These are phyloP conservation scores for Uronychia binucleata DNA, from an alignment of 73 alveolate species.

Conservation along the genomic window DNA sequence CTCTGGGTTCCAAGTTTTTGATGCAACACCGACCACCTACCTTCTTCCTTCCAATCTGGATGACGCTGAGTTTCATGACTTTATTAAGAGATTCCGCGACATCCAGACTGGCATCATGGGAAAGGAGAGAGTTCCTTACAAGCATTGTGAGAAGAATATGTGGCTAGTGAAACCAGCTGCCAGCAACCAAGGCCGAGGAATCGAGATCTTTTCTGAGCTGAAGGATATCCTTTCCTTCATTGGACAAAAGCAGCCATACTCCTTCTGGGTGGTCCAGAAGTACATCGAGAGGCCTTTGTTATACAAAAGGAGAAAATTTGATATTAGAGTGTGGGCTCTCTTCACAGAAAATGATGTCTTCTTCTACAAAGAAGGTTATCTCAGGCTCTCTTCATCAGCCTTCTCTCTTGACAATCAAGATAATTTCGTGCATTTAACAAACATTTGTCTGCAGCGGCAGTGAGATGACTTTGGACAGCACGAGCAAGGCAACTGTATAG, in stretches of 20 bases:
- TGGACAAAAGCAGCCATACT: no score
- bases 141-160: slow-evolving; percentile 65
- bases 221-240: slow-evolving; percentile 55
- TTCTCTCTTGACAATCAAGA: slow-evolving; percentile 64
- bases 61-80: slow-evolving; percentile 41
- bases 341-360: slow-evolving; percentile 62
- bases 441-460: slow-evolving; percentile 82
- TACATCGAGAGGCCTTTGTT: slow-evolving; percentile 81
- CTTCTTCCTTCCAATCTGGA: slow-evolving; percentile 50
- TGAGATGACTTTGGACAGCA: slow-evolving; percentile 69
- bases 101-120: slow-evolving; percentile 1
- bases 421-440: slow-evolving; percentile 86
- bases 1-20: slow-evolving; percentile 50
- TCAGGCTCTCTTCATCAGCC: slow-evolving; percentile 35
- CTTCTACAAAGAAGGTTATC: slow-evolving; percentile 54
- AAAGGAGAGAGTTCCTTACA: slow-evolving; percentile 51
- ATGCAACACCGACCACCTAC: slow-evolving; percentile 68
- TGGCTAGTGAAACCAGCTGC: slow-evolving; percentile 76
- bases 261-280: slow-evolving; percentile 75
- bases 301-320: slow-evolving; percentile 84
- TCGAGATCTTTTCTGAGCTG: slow-evolving; percentile 57
- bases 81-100: slow-evolving; percentile 37
- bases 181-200: slow-evolving; percentile 72
- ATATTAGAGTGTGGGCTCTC: slow-evolving; percentile 83
- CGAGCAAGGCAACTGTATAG: slow-evolving; percentile 88